These are phyloP conservation scores for Ogataea wickerhamii DNA, from an alignment of 805 yeast species.

Conservation along the genomic window DNA sequence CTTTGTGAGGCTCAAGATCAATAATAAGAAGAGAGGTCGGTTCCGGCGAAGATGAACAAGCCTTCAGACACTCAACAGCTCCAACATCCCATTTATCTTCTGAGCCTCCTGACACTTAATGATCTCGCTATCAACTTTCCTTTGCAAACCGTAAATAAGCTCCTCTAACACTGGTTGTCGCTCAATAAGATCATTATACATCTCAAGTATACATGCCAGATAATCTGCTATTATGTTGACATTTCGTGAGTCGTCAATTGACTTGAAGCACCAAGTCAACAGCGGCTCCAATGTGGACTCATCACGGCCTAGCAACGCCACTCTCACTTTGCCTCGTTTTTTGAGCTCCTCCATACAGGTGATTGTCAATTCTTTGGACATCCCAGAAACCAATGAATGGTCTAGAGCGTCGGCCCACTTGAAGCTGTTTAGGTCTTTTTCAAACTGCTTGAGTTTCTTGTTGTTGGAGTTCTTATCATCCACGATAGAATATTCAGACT, in stretches of 20 bases:
- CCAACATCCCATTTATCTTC: slow-evolving; percentile 90
- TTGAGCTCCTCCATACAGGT: slow-evolving; percentile 84
- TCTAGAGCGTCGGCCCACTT: slow-evolving; percentile 93
- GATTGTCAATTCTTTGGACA: slow-evolving; percentile 73
- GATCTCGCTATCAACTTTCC: slow-evolving; percentile 64
- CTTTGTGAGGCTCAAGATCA: slow-evolving; percentile 34
- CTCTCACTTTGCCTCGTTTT: slow-evolving; percentile 81
- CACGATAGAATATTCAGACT: slow-evolving; percentile 71
- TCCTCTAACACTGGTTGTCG: slow-evolving; percentile 76
- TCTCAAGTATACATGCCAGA: slow-evolving; percentile 61
- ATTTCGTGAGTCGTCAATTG: slow-evolving; percentile 76
- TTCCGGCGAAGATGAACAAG: slow-evolving; percentile 21
- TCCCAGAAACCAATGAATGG: slow-evolving; percentile 74
- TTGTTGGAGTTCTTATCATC: slow-evolving; percentile 47
- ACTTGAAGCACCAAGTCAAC: slow-evolving; percentile 74
- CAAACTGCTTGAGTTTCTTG: slow-evolving; percentile 76
- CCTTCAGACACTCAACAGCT: slow-evolving; percentile 58
- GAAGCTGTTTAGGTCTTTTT: slow-evolving; percentile 79
- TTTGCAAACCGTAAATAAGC: slow-evolving; percentile 55
- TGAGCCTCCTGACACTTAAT: slow-evolving; percentile 82
- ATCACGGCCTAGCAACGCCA: slow-evolving; percentile 78
- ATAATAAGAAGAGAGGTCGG: slow-evolving; percentile 23
- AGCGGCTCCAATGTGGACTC: slow-evolving; percentile 79
- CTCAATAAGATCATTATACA: slow-evolving; percentile 73
- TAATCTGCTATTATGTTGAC: slow-evolving; percentile 63